Conservation (phyloP, 2,329 filamentous ascomycete genomes). For the Dactylellina leptospora region DNA sequence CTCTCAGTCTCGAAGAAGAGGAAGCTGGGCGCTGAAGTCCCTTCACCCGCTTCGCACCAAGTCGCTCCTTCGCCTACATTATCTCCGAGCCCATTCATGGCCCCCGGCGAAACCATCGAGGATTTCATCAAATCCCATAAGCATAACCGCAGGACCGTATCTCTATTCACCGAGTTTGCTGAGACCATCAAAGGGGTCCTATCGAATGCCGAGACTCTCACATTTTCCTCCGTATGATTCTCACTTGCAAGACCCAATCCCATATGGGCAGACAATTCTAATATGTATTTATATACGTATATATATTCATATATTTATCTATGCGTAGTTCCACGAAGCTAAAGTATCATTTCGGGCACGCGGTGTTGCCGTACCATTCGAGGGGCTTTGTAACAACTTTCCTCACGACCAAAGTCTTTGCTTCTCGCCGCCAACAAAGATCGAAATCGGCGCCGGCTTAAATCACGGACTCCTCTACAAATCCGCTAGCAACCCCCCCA, state of each 20-base stretch:
- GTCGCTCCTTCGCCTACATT: background rate
- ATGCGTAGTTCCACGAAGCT: constrained; percentile 12
- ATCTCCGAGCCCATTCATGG: background rate
- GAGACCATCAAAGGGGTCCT: constrained; percentile 19
- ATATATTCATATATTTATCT: background rate
- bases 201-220: background rate
- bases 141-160: constrained; percentile 16
- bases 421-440: background rate
- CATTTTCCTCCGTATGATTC: constrained; percentile 22
- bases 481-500: background rate
- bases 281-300: too few relatives aligned
- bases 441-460: constrained; percentile 20
- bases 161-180: constrained; percentile 2
- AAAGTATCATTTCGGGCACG: background rate
- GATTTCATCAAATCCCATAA: constrained; percentile 29
- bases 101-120: background rate
- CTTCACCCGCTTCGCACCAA: background rate
- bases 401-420: background rate
- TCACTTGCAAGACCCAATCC: background rate
- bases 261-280: background rate
- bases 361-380: constrained; percentile 7
- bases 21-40: constrained; percentile 6
- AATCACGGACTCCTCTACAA: constrained; percentile 8
- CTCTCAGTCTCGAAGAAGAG: constrained; percentile 17
- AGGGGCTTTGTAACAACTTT: background rate